Evolutionary conservation across 257 asterid species (phyloP).

Genomic region (Misopates orontium): DNA sequence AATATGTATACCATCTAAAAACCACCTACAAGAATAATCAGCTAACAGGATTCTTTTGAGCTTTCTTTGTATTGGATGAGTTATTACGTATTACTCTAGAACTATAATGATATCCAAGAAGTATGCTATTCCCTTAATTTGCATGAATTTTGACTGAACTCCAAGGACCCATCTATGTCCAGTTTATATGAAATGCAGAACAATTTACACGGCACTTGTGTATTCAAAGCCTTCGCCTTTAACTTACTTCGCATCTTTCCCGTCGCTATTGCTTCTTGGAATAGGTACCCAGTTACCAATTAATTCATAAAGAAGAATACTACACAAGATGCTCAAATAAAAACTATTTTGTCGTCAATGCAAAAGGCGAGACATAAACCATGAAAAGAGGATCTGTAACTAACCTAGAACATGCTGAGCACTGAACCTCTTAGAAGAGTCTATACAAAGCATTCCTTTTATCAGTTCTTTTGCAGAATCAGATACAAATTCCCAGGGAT

Average conservation of each 20-base stretch:
- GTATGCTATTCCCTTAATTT: background rate
- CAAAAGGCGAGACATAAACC: slow-evolving; percentile 3
- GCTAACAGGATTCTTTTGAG: too few species aligned
- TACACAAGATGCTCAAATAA: background rate
- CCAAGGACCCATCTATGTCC: background rate
- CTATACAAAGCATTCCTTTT: slow-evolving; percentile 66
- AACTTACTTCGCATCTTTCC: too few species aligned
- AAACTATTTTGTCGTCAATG: background rate
- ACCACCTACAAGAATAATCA: too few species aligned
- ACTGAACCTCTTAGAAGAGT: slow-evolving; percentile 63
- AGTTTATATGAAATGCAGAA: background rate
- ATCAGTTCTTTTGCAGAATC: slow-evolving; percentile 66
- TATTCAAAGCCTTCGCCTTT: too few species aligned
- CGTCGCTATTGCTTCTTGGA: too few species aligned
- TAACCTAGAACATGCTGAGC: slow-evolving; percentile 72
- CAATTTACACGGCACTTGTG: background rate
- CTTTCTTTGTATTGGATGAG: too few species aligned
- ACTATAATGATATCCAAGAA: too few species aligned
- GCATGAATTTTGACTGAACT: background rate
- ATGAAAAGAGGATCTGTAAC: slow-evolving; percentile 15
- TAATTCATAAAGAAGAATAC: slow-evolving; percentile 7
- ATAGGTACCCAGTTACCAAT: too few species aligned
- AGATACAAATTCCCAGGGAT: slow-evolving; percentile 60
- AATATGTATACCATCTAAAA: too few species aligned
- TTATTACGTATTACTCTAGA: too few species aligned